Evolutionary conservation across 2,329 filamentous ascomycete genomes (phyloP).

Genomic region (Cryphonectria carpinicola): DNA sequence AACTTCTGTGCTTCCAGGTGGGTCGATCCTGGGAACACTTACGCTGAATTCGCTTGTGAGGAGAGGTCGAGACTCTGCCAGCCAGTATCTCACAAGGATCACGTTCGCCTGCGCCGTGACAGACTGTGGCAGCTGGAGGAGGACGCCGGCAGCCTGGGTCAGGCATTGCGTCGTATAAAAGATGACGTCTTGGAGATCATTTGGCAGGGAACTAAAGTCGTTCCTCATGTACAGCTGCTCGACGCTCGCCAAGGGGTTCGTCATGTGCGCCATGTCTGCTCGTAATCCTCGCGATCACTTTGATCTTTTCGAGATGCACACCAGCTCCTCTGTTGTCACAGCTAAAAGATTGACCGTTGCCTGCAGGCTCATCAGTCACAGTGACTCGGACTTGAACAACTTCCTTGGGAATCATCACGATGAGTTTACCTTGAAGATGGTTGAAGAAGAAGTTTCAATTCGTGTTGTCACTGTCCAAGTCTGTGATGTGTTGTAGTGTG

Average conservation of each 20-base stretch:
- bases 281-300: background rate
- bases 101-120: slow-evolving; percentile 85
- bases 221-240: slow-evolving; percentile 66
- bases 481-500: background rate
- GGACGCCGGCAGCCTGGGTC: slow-evolving; percentile 77
- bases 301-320: background rate
- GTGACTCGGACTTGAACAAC: background rate
- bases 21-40: slow-evolving; percentile 28
- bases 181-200: slow-evolving; percentile 71
- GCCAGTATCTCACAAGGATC: slow-evolving; percentile 80
- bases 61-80: slow-evolving; percentile 52
- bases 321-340: background rate
- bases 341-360: background rate
- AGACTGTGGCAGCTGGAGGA: slow-evolving; percentile 84
- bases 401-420: background rate
- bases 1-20: background rate
- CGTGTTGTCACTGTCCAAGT: background rate
- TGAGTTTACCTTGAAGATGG: background rate
- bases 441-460: background rate
- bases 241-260: slow-evolving; percentile 74
- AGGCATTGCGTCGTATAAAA: slow-evolving; percentile 73
- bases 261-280: slow-evolving; percentile 60
- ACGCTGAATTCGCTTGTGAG: slow-evolving; percentile 63
- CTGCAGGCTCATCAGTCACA: background rate
- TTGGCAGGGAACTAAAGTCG: slow-evolving; percentile 62